Percentiles rank a stretch among this genome's conserved stretches.
Conservation (phyloP, 768 basidiomycete genomes). For the Leccinum fibrillosum region DNA sequence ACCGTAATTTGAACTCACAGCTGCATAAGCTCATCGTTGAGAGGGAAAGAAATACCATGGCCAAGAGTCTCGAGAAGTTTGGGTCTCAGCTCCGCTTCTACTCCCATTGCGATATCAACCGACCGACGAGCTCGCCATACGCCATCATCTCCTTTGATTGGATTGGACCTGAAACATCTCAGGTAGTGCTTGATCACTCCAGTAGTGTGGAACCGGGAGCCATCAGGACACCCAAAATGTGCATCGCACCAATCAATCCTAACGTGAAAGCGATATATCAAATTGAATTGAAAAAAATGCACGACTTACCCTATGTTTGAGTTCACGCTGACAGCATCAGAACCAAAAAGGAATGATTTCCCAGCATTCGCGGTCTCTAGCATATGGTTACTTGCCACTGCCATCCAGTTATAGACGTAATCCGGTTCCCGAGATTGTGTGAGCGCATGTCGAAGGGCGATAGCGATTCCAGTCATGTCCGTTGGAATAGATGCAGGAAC, state of each 20-base stretch:
- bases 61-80: slow-evolving; percentile 17
- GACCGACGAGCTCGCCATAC: slow-evolving; percentile 15
- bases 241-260: slow-evolving; percentile 23
- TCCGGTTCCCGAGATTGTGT: slow-evolving; percentile 10
- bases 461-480: slow-evolving; percentile 18
- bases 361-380: slow-evolving; percentile 16
- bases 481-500: slow-evolving; percentile 13
- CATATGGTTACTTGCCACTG: slow-evolving; percentile 19
- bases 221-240: slow-evolving; percentile 21
- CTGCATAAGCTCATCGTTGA: neutral
- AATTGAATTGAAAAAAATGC: neutral
- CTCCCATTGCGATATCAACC: slow-evolving; percentile 24
- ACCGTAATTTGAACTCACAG: neutral
- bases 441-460: slow-evolving; percentile 15
- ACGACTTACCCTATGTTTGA: slow-evolving; percentile 21
- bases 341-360: slow-evolving; percentile 12
- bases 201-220: slow-evolving; percentile 15
- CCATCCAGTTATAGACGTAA: slow-evolving; percentile 18
- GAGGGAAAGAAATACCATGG: slow-evolving; percentile 4
- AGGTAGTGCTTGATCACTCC: slow-evolving; percentile 19
- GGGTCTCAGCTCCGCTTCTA: slow-evolving; percentile 16
- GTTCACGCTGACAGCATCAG: slow-evolving; percentile 16
- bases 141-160: slow-evolving; percentile 19
- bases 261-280: neutral
- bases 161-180: slow-evolving; percentile 25